phyloP scores from a whole-genome alignment of 345 rosid genomes.

The Aquilaria sinensis region DNA sequence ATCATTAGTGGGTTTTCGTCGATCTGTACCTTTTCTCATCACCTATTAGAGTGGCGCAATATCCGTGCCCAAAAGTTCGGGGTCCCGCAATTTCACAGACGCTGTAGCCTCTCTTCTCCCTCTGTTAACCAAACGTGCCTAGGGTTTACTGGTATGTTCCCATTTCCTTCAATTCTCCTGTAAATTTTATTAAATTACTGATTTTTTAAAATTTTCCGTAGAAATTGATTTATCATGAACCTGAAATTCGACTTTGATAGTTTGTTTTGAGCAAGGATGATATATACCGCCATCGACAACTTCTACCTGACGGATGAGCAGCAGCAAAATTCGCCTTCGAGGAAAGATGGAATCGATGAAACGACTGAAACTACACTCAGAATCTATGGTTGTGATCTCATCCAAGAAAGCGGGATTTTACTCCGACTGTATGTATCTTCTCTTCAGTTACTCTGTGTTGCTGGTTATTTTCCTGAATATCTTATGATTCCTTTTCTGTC shows the following conservation, averaged over 20 bases:
- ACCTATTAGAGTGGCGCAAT: too few relatives aligned
- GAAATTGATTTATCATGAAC: neutral
- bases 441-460: neutral
- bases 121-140: too few relatives aligned
- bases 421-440: conserved; percentile 65
- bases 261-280: conserved; percentile 41
- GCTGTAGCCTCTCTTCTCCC: too few relatives aligned
- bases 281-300: conserved; percentile 87
- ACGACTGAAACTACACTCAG: conserved; percentile 66
- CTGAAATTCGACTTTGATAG: neutral
- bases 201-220: too few relatives aligned
- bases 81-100: too few relatives aligned
- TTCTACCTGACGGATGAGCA: conserved; percentile 82
- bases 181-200: too few relatives aligned
- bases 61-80: too few relatives aligned
- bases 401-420: conserved; percentile 86
- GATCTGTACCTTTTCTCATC: too few relatives aligned
- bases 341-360: conserved; percentile 88
- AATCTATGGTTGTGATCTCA: conserved; percentile 91
- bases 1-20: too few relatives aligned
- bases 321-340: conserved; percentile 60
- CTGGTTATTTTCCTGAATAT: neutral
- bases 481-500: conserved; percentile 17
- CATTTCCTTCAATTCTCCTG: too few relatives aligned
- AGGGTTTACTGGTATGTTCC: neutral